Evolutionary conservation across 345 rosid species (phyloP).

Genomic region (Gynandropsis gynandra): DNA sequence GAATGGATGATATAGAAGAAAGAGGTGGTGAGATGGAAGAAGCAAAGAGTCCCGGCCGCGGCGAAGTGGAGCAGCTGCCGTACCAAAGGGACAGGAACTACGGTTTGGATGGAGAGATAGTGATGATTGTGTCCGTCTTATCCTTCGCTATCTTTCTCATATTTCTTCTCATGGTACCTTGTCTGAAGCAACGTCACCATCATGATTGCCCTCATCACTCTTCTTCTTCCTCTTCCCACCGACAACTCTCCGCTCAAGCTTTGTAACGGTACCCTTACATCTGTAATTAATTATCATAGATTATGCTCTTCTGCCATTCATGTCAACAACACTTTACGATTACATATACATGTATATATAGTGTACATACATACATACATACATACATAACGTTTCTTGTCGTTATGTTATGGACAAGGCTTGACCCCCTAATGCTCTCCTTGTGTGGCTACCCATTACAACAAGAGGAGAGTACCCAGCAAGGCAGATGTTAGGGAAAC

Average conservation of each 20-base stretch:
- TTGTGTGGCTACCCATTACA: neutral
- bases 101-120: constrained; percentile 42
- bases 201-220: constrained; percentile 19
- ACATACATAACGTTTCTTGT: no score
- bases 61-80: constrained; percentile 15
- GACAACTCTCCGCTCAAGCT: no score
- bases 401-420: constrained; percentile 8
- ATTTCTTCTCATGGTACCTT: constrained; percentile 32
- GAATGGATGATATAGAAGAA: constrained; percentile 17
- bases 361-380: no score
- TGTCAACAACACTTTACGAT: no score
- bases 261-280: no score
- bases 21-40: constrained; percentile 11
- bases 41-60: constrained; percentile 26
- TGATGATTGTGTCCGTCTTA: constrained; percentile 25
- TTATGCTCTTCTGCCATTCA: no score
- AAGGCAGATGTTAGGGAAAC: constrained; percentile 55
- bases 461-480: constrained; percentile 50
- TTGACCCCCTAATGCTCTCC: constrained; percentile 4
- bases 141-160: constrained; percentile 36
- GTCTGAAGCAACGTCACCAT: constrained; percentile 29
- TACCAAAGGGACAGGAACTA: constrained; percentile 33
- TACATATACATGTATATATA: no score
- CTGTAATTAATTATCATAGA: no score
- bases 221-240: no score